Base-by-base conservation (phyloP, 1,139 yeast species). In the Geotrichum phurueaensis region DNA sequence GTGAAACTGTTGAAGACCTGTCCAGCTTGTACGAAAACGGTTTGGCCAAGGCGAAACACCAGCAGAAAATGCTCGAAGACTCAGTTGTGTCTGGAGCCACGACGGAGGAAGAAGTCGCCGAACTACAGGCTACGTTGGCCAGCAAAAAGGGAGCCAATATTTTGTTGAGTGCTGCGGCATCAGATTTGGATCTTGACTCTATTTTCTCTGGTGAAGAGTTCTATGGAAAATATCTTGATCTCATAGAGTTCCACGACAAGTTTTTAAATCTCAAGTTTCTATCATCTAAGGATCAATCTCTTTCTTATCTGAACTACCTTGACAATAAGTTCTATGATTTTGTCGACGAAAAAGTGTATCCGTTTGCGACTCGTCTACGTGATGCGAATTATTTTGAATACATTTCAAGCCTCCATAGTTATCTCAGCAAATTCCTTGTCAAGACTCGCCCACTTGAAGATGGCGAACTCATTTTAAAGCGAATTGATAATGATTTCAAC, bases 161-260 rank as follows among this genome's bases (percentile, higher is more conserved):
- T 53, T 54, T 70, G 33, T 54, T 67, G 31, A 66, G 70, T 43
- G 58, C 69, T 1, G 82, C 79, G 55, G 83, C 86, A 0, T 69
- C 79, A 0, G 80, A 78, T 64, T 63, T 89, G 15, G 76, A 78
- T 49, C 65, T 86, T 1, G 81, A 81, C 15, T 62, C 70, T 0
- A 59, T 82, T 15, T 90, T 88, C 68, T 73, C 82, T 0, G 78
- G 81, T 3, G 84, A 80, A 49, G 97, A 91, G 69, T 72, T 74
- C 27, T 82, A 79, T 69, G 97, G 97, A 0, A 80, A 80, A 65
- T 83, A 73, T 65, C 65, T 92, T 29, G 94, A 89, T 66, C 75
- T 92, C 61, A 71, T 77, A 10, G 65, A 69, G 1, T 76, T 79
- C 58, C 85, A 85, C 70, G 79, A 78, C 45, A 66, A 65, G 31